phyloP scores from a whole-genome alignment of 352 stramenopile genomes.

The Phytophthora rubi region DNA sequence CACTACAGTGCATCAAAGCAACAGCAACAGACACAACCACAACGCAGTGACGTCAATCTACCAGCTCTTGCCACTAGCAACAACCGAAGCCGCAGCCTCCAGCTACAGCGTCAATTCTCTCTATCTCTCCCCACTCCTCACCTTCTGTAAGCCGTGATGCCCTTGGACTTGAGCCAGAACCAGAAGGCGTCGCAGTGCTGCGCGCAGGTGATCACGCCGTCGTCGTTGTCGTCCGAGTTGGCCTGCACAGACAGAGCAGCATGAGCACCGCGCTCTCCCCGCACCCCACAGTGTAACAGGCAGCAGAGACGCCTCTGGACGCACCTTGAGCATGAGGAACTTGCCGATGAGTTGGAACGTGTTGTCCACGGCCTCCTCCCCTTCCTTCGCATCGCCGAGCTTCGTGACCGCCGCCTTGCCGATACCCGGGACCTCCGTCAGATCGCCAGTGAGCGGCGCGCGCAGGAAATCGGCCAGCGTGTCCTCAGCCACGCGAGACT shows the following conservation, averaged over 20 bases:
- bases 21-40: slow-evolving; percentile 11
- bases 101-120: not conserved
- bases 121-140: slow-evolving; percentile 11
- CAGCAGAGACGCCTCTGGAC: not conserved
- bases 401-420: slow-evolving; percentile 90
- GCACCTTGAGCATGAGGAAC: slow-evolving; percentile 87
- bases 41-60: not conserved
- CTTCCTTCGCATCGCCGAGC: slow-evolving; percentile 81
- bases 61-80: not conserved
- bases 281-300: not conserved
- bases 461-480: slow-evolving; percentile 93
- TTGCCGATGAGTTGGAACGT: slow-evolving; percentile 99
- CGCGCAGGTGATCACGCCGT: slow-evolving; percentile 90
- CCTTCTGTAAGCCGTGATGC: slow-evolving; percentile 94
- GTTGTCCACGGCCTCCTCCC: slow-evolving; percentile 92
- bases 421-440: slow-evolving; percentile 96
- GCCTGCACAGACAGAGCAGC: slow-evolving; percentile 31
- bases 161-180: slow-evolving; percentile 96
- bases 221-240: slow-evolving; percentile 89
- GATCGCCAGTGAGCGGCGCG: slow-evolving; percentile 90
- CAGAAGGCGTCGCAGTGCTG: slow-evolving; percentile 98
- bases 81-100: not conserved
- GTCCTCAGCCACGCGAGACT: slow-evolving; percentile 91
- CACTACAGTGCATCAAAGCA: slow-evolving; percentile 52
- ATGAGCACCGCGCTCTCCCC: not conserved